Percentiles rank a stretch among this genome's conserved stretches.
Conservation (phyloP, 345 rosid species). For the Microcos paniculata region DNA sequence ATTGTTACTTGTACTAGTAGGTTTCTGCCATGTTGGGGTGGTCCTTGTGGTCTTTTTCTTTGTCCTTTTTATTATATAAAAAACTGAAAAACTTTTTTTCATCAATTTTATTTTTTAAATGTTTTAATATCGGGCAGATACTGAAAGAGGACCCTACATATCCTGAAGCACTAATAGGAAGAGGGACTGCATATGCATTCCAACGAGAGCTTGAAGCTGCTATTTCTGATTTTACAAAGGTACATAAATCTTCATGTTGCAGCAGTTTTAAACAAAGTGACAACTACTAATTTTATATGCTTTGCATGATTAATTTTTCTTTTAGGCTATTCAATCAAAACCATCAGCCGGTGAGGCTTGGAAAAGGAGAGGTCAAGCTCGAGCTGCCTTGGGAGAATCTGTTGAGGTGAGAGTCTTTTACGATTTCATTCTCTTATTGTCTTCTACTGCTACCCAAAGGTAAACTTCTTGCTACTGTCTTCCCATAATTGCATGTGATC, state of each 20-base stretch:
- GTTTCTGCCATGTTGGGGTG: constrained; percentile 1
- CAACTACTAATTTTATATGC: constrained; percentile 9
- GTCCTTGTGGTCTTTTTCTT: constrained; percentile 3
- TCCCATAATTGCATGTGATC: constrained; percentile 4
- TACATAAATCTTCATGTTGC: constrained; percentile 20
- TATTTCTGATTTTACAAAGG: constrained; percentile 89
- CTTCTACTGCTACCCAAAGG: constrained; percentile 3
- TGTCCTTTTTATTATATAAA: constrained; percentile 1
- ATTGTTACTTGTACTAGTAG: constrained; percentile 17
- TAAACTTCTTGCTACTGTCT: constrained; percentile 2
- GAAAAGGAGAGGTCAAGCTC: constrained; percentile 99
- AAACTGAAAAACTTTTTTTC: too few relatives aligned
- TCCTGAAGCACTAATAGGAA: constrained; percentile 93
- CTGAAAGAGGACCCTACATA: constrained; percentile 80
- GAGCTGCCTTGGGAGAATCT: constrained; percentile 92
- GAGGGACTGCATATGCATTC: constrained; percentile 98
- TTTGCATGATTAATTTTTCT: constrained; percentile 17
- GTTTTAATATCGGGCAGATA: constrained; percentile 47
- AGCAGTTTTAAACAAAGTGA: not conserved
- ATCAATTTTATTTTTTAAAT: not conserved
- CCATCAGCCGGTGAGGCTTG: constrained; percentile 98
- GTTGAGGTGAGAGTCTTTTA: constrained; percentile 45
- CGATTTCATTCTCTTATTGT: constrained; percentile 12
- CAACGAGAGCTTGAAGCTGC: constrained; percentile 85
- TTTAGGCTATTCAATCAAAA: constrained; percentile 82